Percentiles rank a stretch among this genome's conserved stretches.
These are phyloP conservation scores for Dendryphion nanum DNA, from an alignment of 2,329 filamentous ascomycete species.

Conservation along the genomic window DNA sequence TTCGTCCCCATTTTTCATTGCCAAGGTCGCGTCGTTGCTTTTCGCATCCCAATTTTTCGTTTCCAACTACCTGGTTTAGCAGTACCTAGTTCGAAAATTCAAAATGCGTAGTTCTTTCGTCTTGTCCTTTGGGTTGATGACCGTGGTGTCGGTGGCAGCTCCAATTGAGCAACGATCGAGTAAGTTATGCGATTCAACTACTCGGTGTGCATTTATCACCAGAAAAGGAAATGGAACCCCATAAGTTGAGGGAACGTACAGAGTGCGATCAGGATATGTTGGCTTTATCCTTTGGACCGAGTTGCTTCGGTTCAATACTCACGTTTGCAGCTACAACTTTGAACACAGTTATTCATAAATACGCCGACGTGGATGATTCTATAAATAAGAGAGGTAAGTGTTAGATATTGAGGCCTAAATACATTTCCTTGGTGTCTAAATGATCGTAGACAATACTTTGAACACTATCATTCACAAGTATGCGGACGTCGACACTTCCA, in stretches of 20 bases:
- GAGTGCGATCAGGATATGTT: too few relatives aligned
- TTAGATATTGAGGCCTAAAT: background rate
- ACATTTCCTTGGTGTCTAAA: too few relatives aligned
- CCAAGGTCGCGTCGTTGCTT: background rate
- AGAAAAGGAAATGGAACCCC: too few relatives aligned
- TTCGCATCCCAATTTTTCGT: background rate
- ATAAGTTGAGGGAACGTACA: too few relatives aligned
- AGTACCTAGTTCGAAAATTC: background rate
- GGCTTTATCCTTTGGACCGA: too few relatives aligned
- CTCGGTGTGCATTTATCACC: too few relatives aligned
- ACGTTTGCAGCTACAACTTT: background rate
- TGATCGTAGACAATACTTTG: background rate
- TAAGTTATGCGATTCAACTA: too few relatives aligned
- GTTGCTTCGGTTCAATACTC: too few relatives aligned
- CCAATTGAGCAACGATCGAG: background rate
- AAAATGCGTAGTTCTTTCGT: background rate
- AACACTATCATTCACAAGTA: background rate
- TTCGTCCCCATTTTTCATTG: background rate
- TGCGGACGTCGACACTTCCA: background rate
- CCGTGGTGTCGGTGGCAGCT: background rate
- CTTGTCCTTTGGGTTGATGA: background rate
- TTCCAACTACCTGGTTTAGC: background rate
- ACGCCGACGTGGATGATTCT: background rate
- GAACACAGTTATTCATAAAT: background rate
- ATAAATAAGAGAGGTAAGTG: background rate